Base-by-base conservation (phyloP, 2,329 filamentous ascomycete genomes). In the Beauveria rudraprayagi region DNA sequence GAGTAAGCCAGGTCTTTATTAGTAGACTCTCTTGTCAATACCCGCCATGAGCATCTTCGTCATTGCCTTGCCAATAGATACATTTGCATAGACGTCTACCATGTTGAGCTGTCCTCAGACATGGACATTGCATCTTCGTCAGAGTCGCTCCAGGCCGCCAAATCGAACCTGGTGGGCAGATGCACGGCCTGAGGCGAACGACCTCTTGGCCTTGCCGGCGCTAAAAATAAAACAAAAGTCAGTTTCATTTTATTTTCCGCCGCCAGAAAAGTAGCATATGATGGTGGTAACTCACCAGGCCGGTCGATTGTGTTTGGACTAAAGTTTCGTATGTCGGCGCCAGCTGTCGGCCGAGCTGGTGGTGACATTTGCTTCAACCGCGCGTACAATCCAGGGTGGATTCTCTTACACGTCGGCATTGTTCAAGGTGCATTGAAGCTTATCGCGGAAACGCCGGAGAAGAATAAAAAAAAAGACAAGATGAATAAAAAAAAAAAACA, bases 1-100 rank as follows among this genome's bases (percentile, higher is more conserved):
- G 79, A 82, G 44, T 60, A 30, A 53, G 11, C 19, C 19, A 1
- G 34, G 24, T 26, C 19, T 48, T 11, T 7, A n/a, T 37, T 22
- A 16, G 3, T 40, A 22, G 28, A 16, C 5, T 22, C 6, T 28
- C 6, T 22, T 37, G 2, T 40, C 26, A 48, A 57, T 40, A 50
- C 50, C 37, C 30, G 41, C 11, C 34, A 6, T 37, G 34, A 37
- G 34, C 34, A 16, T 37, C 34, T 37, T 37, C 5, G 11, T 3
- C 34, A 6, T 37, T 14, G 34, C 34, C 34, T 37, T 37, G 34
- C 34, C 34, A 5, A 16, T 37, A 16, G 34, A 2, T 16, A 37
- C 14, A 37, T 5, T 14, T 5, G 34, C 11, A 37, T 2, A 37
- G 11, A 16, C 11, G 34, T 16, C 48, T 52, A 52, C 43, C 41